A percentile compares a stretch with the other conserved stretches of the same genome.
These are phyloP conservation scores for Ulvella scutata DNA, from an alignment of 139 green algal species.

Conservation along the genomic window DNA sequence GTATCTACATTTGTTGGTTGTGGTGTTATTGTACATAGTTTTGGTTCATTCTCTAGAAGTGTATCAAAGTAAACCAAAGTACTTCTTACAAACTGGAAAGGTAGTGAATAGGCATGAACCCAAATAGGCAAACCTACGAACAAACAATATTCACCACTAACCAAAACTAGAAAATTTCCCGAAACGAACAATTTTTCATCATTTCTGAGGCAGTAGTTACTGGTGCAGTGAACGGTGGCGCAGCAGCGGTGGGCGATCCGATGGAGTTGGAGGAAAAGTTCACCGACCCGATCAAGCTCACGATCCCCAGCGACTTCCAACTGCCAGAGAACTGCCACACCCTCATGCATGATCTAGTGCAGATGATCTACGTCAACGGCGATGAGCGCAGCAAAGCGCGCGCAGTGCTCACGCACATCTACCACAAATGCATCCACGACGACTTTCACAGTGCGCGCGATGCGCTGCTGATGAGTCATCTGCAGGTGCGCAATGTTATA, in stretches of 20 bases:
- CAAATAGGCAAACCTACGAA: too few relatives aligned
- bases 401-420: constrained; percentile 91
- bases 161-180: too few relatives aligned
- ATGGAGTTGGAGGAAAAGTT: constrained; percentile 25
- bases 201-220: constrained; percentile 13
- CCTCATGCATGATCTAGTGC: constrained; percentile 44
- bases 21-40: too few relatives aligned
- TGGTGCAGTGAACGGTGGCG: constrained; percentile 5
- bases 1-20: too few relatives aligned
- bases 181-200: too few relatives aligned
- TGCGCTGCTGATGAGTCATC: constrained; percentile 91
- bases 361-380: constrained; percentile 68
- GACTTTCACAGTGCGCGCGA: constrained; percentile 87
- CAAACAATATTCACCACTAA: too few relatives aligned
- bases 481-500: constrained; percentile 63
- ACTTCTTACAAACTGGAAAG: too few relatives aligned
- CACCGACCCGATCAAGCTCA: constrained; percentile 4
- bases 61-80: too few relatives aligned
- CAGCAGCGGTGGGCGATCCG: constrained; percentile 8
- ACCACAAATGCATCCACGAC: constrained; percentile 75
- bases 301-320: constrained; percentile 31
- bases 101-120: too few relatives aligned
- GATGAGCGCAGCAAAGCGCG: constrained; percentile 95
- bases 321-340: constrained; percentile 40
- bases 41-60: too few relatives aligned